Base-by-base conservation (phyloP, 1,284 basidiomycete genomes). In the Tylopilus sp. region DNA sequence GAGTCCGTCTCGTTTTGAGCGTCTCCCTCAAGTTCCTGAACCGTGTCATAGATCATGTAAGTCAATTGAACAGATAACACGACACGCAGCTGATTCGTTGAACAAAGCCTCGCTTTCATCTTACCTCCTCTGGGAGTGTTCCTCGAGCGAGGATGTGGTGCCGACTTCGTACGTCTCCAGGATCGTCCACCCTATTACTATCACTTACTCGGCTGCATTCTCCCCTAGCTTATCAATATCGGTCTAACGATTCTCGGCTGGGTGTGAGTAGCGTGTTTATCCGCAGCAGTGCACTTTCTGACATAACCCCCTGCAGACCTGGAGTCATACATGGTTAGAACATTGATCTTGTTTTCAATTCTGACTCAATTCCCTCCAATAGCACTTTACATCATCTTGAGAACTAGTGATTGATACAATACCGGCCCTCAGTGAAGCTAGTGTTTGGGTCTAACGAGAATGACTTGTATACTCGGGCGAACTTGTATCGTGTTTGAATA, bases 61-160 rank as follows among this genome's bases (percentile, higher is more conserved):
- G 69, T 62, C 33, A 5, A 29, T 21, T 30, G 24, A 38, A 18
- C 15, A 7, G 12, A 1, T 11, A 5, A 36, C 15, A 28, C 8
- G 17, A 34, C 18, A 18, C 24, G 15, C n/a, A 45, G 18, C 54
- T 67, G 51, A 64, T 21, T 31, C 1, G 8, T 42, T 31, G 44
- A 48, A 20, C 50, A 29, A 61, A 77, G 87, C 54, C 62, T 82
- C 53, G 88, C 88, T 53, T 75, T 91, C 69, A 60, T 91, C 65
- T 58, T 91, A 18, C 89, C 88, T 6, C 88, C 89, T 49, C 61
- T 91, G 2, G 88, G 83, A 50, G 89, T 91, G 11, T 88, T 89
- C 70, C 69, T 91, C 15, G 88, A 91, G 69, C 76, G 83, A 52
- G 88, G 88, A 20, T 89, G 86, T 63, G 72, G 74, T 37, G 78